Conservation (phyloP, 2,329 filamentous ascomycete species). For the Didymella sp. region DNA sequence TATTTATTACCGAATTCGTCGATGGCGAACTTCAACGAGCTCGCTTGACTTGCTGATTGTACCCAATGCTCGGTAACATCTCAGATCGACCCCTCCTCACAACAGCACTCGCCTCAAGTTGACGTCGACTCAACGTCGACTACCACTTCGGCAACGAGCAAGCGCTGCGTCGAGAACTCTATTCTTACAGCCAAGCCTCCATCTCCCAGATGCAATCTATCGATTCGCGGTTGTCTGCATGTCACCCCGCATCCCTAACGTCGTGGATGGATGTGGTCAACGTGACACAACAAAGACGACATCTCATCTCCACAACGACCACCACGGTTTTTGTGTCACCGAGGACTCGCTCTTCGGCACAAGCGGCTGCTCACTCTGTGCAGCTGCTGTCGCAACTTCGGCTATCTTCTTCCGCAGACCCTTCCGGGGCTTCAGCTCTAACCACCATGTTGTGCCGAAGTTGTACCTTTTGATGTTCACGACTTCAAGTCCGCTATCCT, state of each 20-base stretch:
- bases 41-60: slow-evolving; percentile 22
- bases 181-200: slow-evolving; percentile 2
- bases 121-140: slow-evolving; percentile 12
- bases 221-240: slow-evolving; percentile 19
- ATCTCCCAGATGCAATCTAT: neutral
- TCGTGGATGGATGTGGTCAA: slow-evolving; percentile 20
- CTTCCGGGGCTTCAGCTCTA: slow-evolving; percentile 55
- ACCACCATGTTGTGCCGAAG: slow-evolving; percentile 59
- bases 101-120: neutral
- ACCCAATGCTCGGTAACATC: slow-evolving; percentile 8
- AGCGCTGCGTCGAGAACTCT: slow-evolving; percentile 11
- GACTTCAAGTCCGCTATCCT: slow-evolving; percentile 57
- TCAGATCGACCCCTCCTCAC: slow-evolving; percentile 13
- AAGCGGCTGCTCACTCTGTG: slow-evolving; percentile 22
- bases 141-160: neutral
- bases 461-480: slow-evolving; percentile 55
- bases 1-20: slow-evolving; percentile 15
- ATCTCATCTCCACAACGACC: slow-evolving; percentile 46
- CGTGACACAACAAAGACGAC: slow-evolving; percentile 18
- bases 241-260: slow-evolving; percentile 9
- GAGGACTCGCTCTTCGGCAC: slow-evolving; percentile 26
- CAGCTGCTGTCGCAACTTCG: slow-evolving; percentile 19
- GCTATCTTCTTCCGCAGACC: slow-evolving; percentile 32
- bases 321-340: slow-evolving; percentile 43
- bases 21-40: slow-evolving; percentile 5